Evolutionary conservation across 768 basidiomycete species (phyloP).

Genomic region (Xerocomellus intermedius): DNA sequence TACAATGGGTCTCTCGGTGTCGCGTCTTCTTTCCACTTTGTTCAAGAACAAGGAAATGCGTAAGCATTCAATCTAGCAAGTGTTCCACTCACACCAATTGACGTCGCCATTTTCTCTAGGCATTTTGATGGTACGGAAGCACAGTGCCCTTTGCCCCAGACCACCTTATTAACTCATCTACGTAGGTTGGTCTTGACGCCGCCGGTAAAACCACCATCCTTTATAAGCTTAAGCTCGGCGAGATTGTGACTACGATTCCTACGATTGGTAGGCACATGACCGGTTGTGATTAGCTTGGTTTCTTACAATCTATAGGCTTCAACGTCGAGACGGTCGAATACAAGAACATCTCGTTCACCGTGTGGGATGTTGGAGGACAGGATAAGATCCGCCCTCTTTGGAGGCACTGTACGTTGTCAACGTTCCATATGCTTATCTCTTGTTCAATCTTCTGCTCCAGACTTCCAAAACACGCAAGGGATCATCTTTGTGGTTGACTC

Average conservation of each 20-base stretch:
- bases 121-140: slow-evolving; percentile 82
- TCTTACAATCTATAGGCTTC: slow-evolving; percentile 67
- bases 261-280: slow-evolving; percentile 80
- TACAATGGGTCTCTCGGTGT: slow-evolving; percentile 77
- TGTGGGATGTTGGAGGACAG: slow-evolving; percentile 99
- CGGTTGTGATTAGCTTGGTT: background rate
- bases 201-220: slow-evolving; percentile 98
- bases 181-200: slow-evolving; percentile 96
- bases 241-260: slow-evolving; percentile 99
- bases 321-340: slow-evolving; percentile 99
- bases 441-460: slow-evolving; percentile 41
- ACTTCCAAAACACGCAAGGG: slow-evolving; percentile 99
- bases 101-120: slow-evolving; percentile 51
- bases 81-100: slow-evolving; percentile 23
- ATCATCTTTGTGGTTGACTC: slow-evolving; percentile 99
- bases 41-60: slow-evolving; percentile 99
- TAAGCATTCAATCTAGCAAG: slow-evolving; percentile 44
- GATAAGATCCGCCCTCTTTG: slow-evolving; percentile 99
- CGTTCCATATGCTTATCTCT: slow-evolving; percentile 6
- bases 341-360: slow-evolving; percentile 99
- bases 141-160: slow-evolving; percentile 19
- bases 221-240: slow-evolving; percentile 99
- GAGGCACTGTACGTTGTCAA: slow-evolving; percentile 89
- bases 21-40: slow-evolving; percentile 73
- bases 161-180: slow-evolving; percentile 8